These are phyloP conservation scores for Lipomyces chichibuensis DNA, from an alignment of 805 yeast genomes.

Conservation along the genomic window DNA sequence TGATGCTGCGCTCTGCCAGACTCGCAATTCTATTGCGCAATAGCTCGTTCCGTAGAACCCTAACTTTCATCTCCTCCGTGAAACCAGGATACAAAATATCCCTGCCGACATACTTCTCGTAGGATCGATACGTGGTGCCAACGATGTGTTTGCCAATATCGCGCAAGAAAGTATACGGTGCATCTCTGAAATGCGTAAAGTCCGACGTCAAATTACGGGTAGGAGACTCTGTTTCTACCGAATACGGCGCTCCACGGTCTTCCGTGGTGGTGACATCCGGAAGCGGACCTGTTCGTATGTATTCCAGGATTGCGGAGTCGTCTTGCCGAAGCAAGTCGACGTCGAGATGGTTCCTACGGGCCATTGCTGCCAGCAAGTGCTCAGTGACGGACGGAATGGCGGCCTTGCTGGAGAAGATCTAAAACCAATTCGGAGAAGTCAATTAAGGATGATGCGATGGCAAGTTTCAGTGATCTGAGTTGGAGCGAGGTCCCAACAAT, in stretches of 20 bases:
- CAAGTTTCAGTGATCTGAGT: not conserved
- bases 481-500: not conserved
- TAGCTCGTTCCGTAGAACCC: slow-evolving; percentile 41
- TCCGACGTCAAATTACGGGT: slow-evolving; percentile 41
- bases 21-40: slow-evolving; percentile 41
- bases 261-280: not conserved
- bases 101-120: slow-evolving; percentile 46
- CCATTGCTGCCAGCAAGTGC: not conserved
- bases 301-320: slow-evolving; percentile 27
- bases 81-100: slow-evolving; percentile 43
- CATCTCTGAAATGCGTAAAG: slow-evolving; percentile 45
- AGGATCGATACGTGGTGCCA: slow-evolving; percentile 47
- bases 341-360: slow-evolving; percentile 23
- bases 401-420: not conserved
- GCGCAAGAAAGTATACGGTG: slow-evolving; percentile 43
- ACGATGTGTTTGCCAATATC: slow-evolving; percentile 41
- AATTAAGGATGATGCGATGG: not conserved
- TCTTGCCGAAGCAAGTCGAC: slow-evolving; percentile 30
- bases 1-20: slow-evolving; percentile 43
- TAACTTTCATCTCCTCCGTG: slow-evolving; percentile 39
- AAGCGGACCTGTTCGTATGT: slow-evolving; percentile 18
- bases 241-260: not conserved
- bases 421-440: not conserved
- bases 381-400: not conserved
- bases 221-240: slow-evolving; percentile 29